Percentiles rank a stretch among this genome's conserved stretches.
Evolutionary conservation across 1,284 basidiomycete species (phyloP).

Genomic region (Ceratobasidium theobromae): DNA sequence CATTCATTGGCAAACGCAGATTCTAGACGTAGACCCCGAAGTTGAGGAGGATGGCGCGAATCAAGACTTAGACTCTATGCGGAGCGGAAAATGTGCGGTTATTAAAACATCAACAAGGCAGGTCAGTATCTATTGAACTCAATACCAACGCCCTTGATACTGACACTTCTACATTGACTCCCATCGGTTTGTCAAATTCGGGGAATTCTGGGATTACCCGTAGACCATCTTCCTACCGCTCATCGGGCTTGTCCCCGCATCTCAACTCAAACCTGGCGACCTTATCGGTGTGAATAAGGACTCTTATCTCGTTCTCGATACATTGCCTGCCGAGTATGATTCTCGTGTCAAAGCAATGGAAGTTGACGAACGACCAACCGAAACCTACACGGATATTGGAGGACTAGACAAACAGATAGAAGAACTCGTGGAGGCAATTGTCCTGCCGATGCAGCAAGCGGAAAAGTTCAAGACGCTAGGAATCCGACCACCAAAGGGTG

Average conservation of each 20-base stretch:
- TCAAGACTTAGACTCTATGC: conserved; percentile 89
- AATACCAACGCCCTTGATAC: too few relatives aligned
- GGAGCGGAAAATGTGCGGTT: conserved; percentile 96
- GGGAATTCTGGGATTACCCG: not conserved
- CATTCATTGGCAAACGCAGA: conserved; percentile 53
- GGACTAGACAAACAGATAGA: conserved; percentile 82
- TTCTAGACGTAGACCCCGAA: conserved; percentile 92
- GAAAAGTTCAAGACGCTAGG: conserved; percentile 80
- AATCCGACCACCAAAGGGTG: conserved; percentile 79
- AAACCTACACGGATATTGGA: conserved; percentile 78
- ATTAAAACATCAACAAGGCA: conserved; percentile 98
- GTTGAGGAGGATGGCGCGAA: conserved; percentile 92
- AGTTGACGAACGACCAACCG: conserved; percentile 79
- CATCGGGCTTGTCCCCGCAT: conserved; percentile 93
- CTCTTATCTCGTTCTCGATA: conserved; percentile 97
- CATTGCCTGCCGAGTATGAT: conserved; percentile 74
- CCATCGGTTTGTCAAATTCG: too few relatives aligned
- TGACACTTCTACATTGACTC: too few relatives aligned
- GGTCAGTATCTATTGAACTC: conserved; percentile 39
- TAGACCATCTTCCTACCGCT: conserved; percentile 96
- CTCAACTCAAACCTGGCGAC: conserved; percentile 87
- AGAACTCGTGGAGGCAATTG: conserved; percentile 78
- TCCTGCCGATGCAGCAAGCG: conserved; percentile 78
- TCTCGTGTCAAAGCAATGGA: conserved; percentile 90
- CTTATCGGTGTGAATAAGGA: conserved; percentile 99